Percentiles rank a stretch among this genome's conserved stretches.
Conservation (phyloP, 2,329 filamentous ascomycete genomes). For the Xylaria sp. region DNA sequence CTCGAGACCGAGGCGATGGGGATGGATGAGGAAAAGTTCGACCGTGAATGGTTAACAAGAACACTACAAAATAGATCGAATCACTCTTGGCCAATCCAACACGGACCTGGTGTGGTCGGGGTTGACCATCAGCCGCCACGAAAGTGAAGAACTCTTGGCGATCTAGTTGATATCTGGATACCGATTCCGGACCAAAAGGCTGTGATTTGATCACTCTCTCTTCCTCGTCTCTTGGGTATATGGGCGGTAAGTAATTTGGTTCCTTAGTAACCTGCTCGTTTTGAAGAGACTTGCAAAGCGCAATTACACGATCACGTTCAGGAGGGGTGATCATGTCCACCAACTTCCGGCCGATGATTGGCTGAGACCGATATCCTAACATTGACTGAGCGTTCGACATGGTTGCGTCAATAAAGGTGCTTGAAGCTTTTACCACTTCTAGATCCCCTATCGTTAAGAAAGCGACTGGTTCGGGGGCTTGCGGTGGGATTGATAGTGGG, state of each 20-base stretch:
- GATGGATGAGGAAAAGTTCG: conserved; percentile 58
- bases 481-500: conserved; percentile 56
- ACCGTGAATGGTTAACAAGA: conserved; percentile 56
- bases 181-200: conserved; percentile 64
- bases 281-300: conserved; percentile 64
- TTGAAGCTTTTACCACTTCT: conserved; percentile 67
- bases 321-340: conserved; percentile 63
- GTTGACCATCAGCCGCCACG: conserved; percentile 62
- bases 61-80: conserved; percentile 71
- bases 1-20: conserved; percentile 58
- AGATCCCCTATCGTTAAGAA: conserved; percentile 67
- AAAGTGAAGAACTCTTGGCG: conserved; percentile 68
- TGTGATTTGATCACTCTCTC: conserved; percentile 66
- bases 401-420: conserved; percentile 66
- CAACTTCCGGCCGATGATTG: conserved; percentile 62
- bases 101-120: conserved; percentile 61
- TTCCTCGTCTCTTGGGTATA: conserved; percentile 66
- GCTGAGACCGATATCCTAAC: conserved; percentile 54
- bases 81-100: conserved; percentile 69
- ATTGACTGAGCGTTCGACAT: conserved; percentile 37
- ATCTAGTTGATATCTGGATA: conserved; percentile 63
- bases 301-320: conserved; percentile 65
- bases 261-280: conserved; percentile 68
- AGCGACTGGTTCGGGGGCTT: conserved; percentile 63
- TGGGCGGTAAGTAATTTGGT: conserved; percentile 72